Base-by-base conservation (phyloP, 495 filamentous ascomycete species). In the Xanthoparmelia taractica region DNA sequence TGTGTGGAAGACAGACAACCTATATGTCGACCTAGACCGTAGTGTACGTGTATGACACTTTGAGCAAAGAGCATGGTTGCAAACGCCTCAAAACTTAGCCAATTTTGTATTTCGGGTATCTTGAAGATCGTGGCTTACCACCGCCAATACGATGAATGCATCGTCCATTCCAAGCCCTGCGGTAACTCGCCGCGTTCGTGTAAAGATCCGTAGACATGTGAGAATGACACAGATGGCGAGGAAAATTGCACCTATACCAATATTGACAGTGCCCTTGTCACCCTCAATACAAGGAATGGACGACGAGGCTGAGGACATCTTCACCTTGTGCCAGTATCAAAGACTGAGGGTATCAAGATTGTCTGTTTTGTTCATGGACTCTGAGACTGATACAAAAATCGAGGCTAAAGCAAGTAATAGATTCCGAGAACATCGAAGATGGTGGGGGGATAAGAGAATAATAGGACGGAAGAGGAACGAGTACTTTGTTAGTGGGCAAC, bases 11-110 rank as follows among this genome's bases (percentile, higher is more conserved):
- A 47, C 27, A 61, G 59, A 48, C 50, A 61, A 7, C 50, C 36
- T n/a, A 50, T 34, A 50, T 61, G 59, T 61, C 59, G 36, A 37
- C 59, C 59, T 12, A 61, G 33, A 31, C 59, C 45, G 23, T 48
- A 25, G 18, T 36, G 41, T 17, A 52, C 31, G 8, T 45, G 31
- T 13, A 52, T 11, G 50, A 5, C 23, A 8, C 41, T 11, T 25
- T 38, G 27, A 11, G 31, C n/a, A 6, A 25, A 36, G 23, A 37
- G 11, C 18, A 17, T 38, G 45, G 54, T 52, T 27, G 41, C 31
- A 11, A 54, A 8, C 2, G 8, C 41, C 41, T 43, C 17, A 17
- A 43, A n/a, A 20, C 41, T 43, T 20, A 43, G 18, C 18, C 18
- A 43, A 5, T 20, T 20, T n/a, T 20, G 8, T 1, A 54, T 31